Base-by-base conservation (phyloP, 73 alveolate species). In the Tetrahymena borealis region DNA sequence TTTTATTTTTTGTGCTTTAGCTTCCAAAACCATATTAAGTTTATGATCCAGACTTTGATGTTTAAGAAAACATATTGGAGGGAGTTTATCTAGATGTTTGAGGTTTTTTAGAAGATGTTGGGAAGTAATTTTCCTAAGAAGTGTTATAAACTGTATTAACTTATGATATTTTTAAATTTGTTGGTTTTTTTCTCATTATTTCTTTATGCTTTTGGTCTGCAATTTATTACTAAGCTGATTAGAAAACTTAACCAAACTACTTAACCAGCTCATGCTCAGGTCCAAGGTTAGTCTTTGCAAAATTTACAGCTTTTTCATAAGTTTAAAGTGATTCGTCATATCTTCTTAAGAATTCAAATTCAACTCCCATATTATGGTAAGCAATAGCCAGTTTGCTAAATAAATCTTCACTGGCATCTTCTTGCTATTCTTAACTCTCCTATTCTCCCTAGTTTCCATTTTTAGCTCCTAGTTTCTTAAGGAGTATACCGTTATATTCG, bases 281-380 rank as follows among this genome's bases (percentile, higher is more conserved):
- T 4, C 90, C 96, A 24, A 96, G 79, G 90, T 96, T 90, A 3
- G 94, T 20, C 35, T 95, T 41, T 12, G 98, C 96, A 94, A 94
- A 94, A n/a, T 94, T 94, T 36, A 91, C 91, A 15, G 97, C 98
- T 90, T 93, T 92, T 39, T 60, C 78, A 85, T 95, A 96, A 90
- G 93, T 91, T 13, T 78, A 94, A 10, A 96, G 16, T 16, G 98
- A 93, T 36, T 96, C 96, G n/a, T 91, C 95, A n/a, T 90, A 93
- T 39, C 91, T 78, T 42, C 96, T 96, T 32, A 96, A 90, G 91
- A 90, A 96, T 90, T 96, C 98, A 33, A 94, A 91, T 90, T 96
- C 98, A 7, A 96, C 98, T 12, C 96, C 98, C 92, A 96, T 38
- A 60, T 96, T 96, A 78, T 96, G 98, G 91, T 96, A 96, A 10